phyloP scores from a whole-genome alignment of 2,329 filamentous ascomycete species.

The Hymenoscyphus scutula region DNA sequence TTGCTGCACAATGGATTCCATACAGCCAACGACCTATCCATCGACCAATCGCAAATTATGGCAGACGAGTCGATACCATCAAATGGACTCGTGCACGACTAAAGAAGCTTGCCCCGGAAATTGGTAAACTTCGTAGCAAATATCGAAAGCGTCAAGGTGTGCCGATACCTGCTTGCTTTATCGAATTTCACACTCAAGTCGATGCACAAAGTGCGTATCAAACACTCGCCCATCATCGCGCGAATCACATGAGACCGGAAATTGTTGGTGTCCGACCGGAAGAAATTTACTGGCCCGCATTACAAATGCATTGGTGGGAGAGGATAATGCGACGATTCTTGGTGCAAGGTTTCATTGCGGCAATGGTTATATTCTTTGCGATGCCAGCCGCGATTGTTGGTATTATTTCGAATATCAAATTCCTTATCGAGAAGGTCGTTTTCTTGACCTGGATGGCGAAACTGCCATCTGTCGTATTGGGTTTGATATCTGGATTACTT shows the following conservation, averaged over 20 bases:
- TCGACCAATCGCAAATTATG: conserved; percentile 39
- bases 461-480: conserved; percentile 53
- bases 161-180: conserved; percentile 59
- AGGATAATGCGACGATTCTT: conserved; percentile 53
- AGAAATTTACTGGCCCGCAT: conserved; percentile 66
- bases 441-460: conserved; percentile 58
- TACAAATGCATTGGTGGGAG: conserved; percentile 62
- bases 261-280: conserved; percentile 60
- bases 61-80: conserved; percentile 39
- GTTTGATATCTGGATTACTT: conserved; percentile 61
- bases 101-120: conserved; percentile 34
- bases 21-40: conserved; percentile 34
- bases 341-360: conserved; percentile 51
- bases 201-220: conserved; percentile 65
- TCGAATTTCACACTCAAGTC: conserved; percentile 60
- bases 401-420: conserved; percentile 62
- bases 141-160: conserved; percentile 48
- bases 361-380: conserved; percentile 65
- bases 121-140: conserved; percentile 34
- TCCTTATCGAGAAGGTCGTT: conserved; percentile 48
- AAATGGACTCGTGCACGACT: conserved; percentile 38
- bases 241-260: conserved; percentile 61
- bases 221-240: conserved; percentile 60
- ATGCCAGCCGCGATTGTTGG: conserved; percentile 65
- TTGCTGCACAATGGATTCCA: conserved; percentile 39